Percentiles rank a stretch among this genome's conserved stretches.
Evolutionary conservation across 2,329 filamentous ascomycete species (phyloP).

Genomic region (Penicillium sp.): DNA sequence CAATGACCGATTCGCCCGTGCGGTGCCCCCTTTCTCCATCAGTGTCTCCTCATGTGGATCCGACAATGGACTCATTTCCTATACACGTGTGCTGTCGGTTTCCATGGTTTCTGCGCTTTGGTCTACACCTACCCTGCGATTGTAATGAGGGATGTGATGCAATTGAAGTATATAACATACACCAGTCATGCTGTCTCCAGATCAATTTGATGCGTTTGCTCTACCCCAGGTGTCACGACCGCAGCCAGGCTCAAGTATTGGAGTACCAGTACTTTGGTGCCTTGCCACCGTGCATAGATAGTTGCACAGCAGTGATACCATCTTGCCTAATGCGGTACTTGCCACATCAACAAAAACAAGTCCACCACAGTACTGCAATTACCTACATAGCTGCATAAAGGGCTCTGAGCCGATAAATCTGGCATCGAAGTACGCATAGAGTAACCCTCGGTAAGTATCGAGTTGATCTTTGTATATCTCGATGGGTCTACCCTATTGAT

Average conservation of each 20-base stretch:
- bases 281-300: conserved; percentile 5
- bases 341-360: not conserved
- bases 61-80: conserved; percentile 1
- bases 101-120: not conserved
- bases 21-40: conserved; percentile 16
- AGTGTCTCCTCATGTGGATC: not conserved
- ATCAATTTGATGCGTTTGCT: not conserved
- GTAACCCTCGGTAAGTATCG: not conserved
- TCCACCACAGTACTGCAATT: not conserved
- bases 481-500: conserved; percentile 1
- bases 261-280: not conserved
- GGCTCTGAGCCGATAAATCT: no score
- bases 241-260: no score
- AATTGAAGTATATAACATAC: not conserved
- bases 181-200: not conserved
- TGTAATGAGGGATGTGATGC: not conserved
- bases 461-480: not conserved
- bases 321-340: not conserved
- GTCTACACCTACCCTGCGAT: not conserved
- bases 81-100: conserved; percentile 9
- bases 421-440: not conserved
- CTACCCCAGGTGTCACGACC: not conserved
- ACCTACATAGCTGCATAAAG: not conserved
- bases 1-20: conserved; percentile 2
- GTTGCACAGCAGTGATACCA: conserved; percentile 1